Conservation (phyloP, 495 filamentous ascomycete species). For the Neurospora sp. region DNA sequence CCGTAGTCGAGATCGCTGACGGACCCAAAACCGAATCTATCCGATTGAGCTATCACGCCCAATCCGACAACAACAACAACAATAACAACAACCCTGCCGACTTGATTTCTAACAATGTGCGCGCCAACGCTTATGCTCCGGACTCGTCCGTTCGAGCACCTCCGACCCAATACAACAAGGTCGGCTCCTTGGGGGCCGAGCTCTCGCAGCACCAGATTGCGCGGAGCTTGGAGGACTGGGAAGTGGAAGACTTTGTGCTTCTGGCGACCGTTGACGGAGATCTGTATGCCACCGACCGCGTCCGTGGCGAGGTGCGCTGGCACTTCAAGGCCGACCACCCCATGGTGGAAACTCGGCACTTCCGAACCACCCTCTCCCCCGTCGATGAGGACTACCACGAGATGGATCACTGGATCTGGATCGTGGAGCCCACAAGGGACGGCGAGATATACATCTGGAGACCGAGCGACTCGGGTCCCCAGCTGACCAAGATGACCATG, state of each 20-base stretch:
- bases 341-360: conserved; percentile 82
- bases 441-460: conserved; percentile 84
- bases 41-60: background rate
- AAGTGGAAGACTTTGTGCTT: conserved; percentile 99
- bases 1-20: conserved; percentile 7
- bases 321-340: conserved; percentile 70
- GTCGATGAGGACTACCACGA: conserved; percentile 45
- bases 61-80: conserved; percentile 4
- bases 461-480: conserved; percentile 55
- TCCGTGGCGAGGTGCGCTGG: conserved; percentile 75
- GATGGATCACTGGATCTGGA: conserved; percentile 86
- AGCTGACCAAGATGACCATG: conserved; percentile 68
- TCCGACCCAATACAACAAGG: conserved; percentile 54
- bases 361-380: conserved; percentile 57
- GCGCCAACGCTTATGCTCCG: conserved; percentile 92
- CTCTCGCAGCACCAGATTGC: conserved; percentile 72
- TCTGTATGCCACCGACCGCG: conserved; percentile 84
- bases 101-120: conserved; percentile 60
- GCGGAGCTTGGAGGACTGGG: conserved; percentile 96
- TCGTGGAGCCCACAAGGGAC: conserved; percentile 84
- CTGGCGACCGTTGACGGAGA: conserved; percentile 98
- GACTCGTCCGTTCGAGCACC: conserved; percentile 78
- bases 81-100: conserved; percentile 27
- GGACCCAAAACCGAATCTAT: conserved; percentile 1
- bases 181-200: conserved; percentile 43